Evolutionary conservation across 2,329 filamentous ascomycete genomes (phyloP).

Genomic region (Aspergillus uvarum): DNA sequence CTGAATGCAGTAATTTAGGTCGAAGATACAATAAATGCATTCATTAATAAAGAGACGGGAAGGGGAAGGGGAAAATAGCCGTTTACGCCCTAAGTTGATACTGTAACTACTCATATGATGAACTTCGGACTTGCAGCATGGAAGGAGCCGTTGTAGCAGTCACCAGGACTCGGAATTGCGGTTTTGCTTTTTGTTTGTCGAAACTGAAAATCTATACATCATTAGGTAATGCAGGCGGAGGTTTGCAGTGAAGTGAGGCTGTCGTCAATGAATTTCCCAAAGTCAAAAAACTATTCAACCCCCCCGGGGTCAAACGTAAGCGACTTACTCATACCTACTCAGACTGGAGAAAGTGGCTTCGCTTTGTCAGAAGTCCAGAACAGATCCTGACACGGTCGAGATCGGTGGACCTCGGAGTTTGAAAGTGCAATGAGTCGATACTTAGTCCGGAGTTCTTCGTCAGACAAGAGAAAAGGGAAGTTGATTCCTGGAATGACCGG

Average conservation of each 20-base stretch:
- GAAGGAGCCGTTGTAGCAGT: not conserved
- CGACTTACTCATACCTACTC: not conserved
- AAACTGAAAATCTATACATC: not conserved
- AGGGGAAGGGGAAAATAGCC: not conserved
- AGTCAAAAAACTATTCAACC: not conserved
- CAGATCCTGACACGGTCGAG: constrained; percentile 4
- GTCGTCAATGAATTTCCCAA: not conserved
- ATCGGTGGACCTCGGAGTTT: constrained; percentile 3
- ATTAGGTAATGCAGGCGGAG: not conserved
- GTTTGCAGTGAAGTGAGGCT: not conserved
- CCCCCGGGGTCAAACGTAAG: not conserved
- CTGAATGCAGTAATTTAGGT: not conserved
- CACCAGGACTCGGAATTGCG: not conserved
- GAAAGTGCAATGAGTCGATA: not conserved
- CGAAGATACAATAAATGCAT: not conserved
- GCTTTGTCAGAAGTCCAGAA: not conserved
- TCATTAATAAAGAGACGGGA: not conserved
- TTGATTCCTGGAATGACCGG: constrained; percentile 7
- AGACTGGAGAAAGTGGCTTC: not conserved
- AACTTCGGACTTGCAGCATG: not conserved
- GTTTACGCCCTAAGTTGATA: not conserved
- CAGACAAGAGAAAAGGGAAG: not conserved
- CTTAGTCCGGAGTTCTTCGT: not conserved
- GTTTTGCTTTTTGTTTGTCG: not conserved
- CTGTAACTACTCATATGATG: too few species aligned